These are phyloP conservation scores for Aspergillus sclerotioniger DNA, from an alignment of 495 filamentous ascomycete species.

Conservation along the genomic window DNA sequence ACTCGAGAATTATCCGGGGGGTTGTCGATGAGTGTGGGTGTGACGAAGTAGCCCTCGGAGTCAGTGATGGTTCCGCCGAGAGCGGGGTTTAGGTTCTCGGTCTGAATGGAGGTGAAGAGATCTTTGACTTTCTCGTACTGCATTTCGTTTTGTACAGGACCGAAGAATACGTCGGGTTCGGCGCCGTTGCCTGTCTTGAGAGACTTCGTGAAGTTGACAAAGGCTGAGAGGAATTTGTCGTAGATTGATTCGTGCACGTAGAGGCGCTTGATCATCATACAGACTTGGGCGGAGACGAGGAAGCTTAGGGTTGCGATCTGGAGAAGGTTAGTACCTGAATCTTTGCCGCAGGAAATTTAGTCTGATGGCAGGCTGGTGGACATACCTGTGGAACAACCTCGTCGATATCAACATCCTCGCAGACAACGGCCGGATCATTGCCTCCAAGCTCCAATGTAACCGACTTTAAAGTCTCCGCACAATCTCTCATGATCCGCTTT, in stretches of 20 bases:
- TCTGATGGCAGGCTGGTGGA: background rate
- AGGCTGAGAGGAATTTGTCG: constrained; percentile 53
- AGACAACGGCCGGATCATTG: constrained; percentile 67
- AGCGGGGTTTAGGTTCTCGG: constrained; percentile 43
- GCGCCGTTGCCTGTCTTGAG: constrained; percentile 48
- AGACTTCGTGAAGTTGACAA: constrained; percentile 54
- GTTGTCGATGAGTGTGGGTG: constrained; percentile 58
- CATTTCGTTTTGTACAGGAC: constrained; percentile 59
- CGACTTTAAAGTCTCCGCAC: constrained; percentile 60
- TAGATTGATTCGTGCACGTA: constrained; percentile 70
- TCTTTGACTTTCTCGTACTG: constrained; percentile 56
- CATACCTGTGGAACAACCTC: constrained; percentile 53
- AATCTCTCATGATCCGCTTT: constrained; percentile 59
- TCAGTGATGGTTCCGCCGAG: constrained; percentile 33
- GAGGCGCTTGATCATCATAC: constrained; percentile 62
- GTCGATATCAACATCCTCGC: constrained; percentile 63
- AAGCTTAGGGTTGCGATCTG: constrained; percentile 45
- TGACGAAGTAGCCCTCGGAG: constrained; percentile 50
- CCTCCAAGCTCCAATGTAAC: constrained; percentile 60
- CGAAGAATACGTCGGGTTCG: constrained; percentile 42
- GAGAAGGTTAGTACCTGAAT: background rate
- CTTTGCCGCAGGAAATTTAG: no score
- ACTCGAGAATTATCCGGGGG: constrained; percentile 52
- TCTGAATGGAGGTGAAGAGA: constrained; percentile 46
- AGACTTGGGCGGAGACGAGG: constrained; percentile 56